phyloP scores from a whole-genome alignment of 1,284 basidiomycete species.

The Leucoagaricus sp. region DNA sequence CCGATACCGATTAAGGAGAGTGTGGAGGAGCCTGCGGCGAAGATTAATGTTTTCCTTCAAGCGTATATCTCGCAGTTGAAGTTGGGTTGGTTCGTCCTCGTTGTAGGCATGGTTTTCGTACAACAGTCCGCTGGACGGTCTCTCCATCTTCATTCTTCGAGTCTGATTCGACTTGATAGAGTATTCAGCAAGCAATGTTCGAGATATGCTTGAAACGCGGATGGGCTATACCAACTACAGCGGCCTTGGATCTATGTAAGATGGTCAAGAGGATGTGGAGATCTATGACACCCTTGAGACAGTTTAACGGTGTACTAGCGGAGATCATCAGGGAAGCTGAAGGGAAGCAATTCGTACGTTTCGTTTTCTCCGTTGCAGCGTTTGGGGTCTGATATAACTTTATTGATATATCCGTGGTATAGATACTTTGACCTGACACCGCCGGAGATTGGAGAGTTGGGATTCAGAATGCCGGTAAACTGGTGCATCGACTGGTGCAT shows the following conservation, averaged over 20 bases:
- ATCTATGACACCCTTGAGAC: constrained; percentile 95
- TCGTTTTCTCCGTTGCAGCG: constrained; percentile 12
- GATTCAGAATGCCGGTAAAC: constrained; percentile 87
- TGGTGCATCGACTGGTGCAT: constrained; percentile 95
- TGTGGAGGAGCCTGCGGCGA: constrained; percentile 95
- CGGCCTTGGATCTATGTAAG: constrained; percentile 94
- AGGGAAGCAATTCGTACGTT: constrained; percentile 91
- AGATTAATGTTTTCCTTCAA: constrained; percentile 96
- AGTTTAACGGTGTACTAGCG: constrained; percentile 88
- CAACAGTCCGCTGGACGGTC: constrained; percentile 62
- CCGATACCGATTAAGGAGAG: constrained; percentile 99
- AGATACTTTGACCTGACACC: constrained; percentile 84
- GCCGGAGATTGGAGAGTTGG: constrained; percentile 78
- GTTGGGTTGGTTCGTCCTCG: constrained; percentile 92
- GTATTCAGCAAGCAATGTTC: constrained; percentile 87
- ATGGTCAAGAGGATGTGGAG: constrained; percentile 98
- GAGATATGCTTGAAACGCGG: constrained; percentile 98
- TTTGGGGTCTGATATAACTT: constrained; percentile 1
- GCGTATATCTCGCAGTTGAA: constrained; percentile 96
- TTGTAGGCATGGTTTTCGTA: constrained; percentile 98
- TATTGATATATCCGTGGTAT: constrained; percentile 80
- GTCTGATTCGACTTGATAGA: constrained; percentile 8
- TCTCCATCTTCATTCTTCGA: not conserved
- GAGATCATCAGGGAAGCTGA: constrained; percentile 94
- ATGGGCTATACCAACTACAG: constrained; percentile 93